A percentile compares a stretch with the other conserved stretches of the same genome.
These are phyloP conservation scores for Clavariopsis aquatica DNA, from an alignment of 495 filamentous ascomycete species.

Conservation along the genomic window DNA sequence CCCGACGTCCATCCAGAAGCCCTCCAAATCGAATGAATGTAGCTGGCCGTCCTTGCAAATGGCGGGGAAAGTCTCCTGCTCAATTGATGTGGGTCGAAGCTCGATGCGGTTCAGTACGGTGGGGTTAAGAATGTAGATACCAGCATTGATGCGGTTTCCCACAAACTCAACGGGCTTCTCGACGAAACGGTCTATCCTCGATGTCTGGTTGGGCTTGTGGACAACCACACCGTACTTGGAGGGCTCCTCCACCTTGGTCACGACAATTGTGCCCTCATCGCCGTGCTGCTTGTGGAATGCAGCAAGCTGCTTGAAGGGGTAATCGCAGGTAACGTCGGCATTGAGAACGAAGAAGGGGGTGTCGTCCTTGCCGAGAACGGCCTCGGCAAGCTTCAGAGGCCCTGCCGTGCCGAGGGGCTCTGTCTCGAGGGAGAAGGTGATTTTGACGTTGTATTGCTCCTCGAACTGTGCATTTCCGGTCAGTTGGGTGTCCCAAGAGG, in stretches of 20 bases:
- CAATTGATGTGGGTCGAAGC: constrained; percentile 96
- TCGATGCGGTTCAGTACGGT: constrained; percentile 89
- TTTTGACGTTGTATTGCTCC: constrained; percentile 84
- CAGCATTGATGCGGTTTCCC: constrained; percentile 98
- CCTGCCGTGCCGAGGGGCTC: constrained; percentile 96
- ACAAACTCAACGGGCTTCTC: constrained; percentile 99
- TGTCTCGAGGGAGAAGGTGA: constrained; percentile 93
- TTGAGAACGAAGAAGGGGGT: constrained; percentile 98
- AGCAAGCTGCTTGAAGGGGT: constrained; percentile 86
- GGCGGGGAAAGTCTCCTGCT: constrained; percentile 98
- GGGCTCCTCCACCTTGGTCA: constrained; percentile 99
- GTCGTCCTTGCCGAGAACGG: constrained; percentile 90
- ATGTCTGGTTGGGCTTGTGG: constrained; percentile 90
- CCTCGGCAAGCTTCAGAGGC: constrained; percentile 92
- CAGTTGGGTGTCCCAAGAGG: constrained; percentile 4
- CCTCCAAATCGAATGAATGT: constrained; percentile 97
- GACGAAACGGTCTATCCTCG: constrained; percentile 97
- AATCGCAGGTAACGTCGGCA: constrained; percentile 98
- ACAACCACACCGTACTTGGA: constrained; percentile 99
- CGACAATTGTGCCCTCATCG: constrained; percentile 95
- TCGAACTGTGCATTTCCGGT: constrained; percentile 66
- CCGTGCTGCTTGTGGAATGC: constrained; percentile 89
- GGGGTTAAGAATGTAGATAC: constrained; percentile 98
- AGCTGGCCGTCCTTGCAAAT: constrained; percentile 88
- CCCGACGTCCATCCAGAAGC: constrained; percentile 99